These are phyloP conservation scores for Tetradesmus obliquus DNA, from an alignment of 139 green algal genomes.

Conservation along the genomic window DNA sequence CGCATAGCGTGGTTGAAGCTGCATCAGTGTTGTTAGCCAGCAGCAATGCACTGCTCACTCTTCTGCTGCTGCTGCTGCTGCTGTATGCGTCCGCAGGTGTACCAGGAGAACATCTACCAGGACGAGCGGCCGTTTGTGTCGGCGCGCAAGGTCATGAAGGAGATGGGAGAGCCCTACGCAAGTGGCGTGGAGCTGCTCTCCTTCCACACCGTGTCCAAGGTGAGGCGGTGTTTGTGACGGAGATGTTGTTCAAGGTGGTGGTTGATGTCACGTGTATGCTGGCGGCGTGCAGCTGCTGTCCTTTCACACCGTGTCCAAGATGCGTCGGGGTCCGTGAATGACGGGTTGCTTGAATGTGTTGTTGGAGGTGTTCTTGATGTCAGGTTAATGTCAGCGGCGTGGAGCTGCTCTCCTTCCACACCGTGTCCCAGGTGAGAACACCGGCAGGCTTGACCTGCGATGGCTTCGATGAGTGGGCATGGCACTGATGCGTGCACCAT, in stretches of 20 bases:
- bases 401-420: too few species aligned
- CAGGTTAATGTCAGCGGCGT: too few species aligned
- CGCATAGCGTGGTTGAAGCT: not conserved
- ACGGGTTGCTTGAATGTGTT: not conserved
- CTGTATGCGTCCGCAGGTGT: conserved; percentile 87
- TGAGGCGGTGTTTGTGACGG: not conserved
- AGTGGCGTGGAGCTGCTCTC: conserved; percentile 82
- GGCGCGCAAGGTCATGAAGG: conserved; percentile 75
- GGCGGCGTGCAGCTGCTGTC: conserved; percentile 81
- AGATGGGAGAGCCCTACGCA: conserved; percentile 79
- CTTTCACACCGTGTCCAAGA: conserved; percentile 87
- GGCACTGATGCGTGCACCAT: too few species aligned
- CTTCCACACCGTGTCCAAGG: conserved; percentile 88
- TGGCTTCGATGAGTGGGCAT: too few species aligned
- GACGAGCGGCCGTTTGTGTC: conserved; percentile 88
- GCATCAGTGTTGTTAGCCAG: not conserved
- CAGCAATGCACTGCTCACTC: not conserved
- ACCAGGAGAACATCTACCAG: conserved; percentile 94
- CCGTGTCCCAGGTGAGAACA: too few species aligned
- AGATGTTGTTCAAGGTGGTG: not conserved
- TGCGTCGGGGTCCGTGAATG: not conserved
- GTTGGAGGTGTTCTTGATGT: too few species aligned
- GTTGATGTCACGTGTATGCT: conserved; percentile 46
- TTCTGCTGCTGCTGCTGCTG: conserved; percentile 71
- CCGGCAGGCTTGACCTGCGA: too few species aligned